Conservation (phyloP, 2,329 filamentous ascomycete species). For the Leptosphaerulina australis region DNA sequence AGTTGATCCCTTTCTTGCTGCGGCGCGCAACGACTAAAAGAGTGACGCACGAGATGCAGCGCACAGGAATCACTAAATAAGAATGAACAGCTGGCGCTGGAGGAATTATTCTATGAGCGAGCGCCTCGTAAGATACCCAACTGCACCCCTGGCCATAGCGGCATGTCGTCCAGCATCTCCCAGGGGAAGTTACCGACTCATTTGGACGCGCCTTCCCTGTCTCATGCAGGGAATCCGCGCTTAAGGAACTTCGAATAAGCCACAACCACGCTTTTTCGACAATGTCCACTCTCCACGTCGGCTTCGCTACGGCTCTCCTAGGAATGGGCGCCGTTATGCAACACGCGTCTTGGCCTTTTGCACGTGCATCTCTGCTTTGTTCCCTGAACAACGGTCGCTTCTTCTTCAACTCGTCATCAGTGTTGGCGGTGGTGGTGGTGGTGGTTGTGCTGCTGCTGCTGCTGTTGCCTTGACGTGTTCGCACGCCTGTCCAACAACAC, state of each 20-base stretch:
- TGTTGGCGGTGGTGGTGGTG: no score
- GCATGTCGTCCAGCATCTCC: constrained; percentile 5
- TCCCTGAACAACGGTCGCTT: constrained; percentile 6
- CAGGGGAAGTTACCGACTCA: constrained; percentile 15
- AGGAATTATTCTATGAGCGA: constrained; percentile 8
- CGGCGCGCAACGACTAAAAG: constrained; percentile 7
- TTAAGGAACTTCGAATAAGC: constrained; percentile 8
- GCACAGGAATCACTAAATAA: background rate
- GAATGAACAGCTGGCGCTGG: constrained; percentile 5
- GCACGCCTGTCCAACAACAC: background rate
- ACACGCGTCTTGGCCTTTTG: constrained; percentile 3
- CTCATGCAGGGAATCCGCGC: constrained; percentile 15
- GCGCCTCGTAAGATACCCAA: constrained; percentile 10
- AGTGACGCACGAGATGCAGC: constrained; percentile 9
- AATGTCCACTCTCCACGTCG: constrained; percentile 6
- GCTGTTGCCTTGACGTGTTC: background rate
- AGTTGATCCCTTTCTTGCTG: background rate
- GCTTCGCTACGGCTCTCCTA: constrained; percentile 3
- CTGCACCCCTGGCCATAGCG: constrained; percentile 15
- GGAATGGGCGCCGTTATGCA: constrained; percentile 10
- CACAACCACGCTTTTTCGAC: constrained; percentile 10
- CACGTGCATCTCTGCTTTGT: constrained; percentile 7
- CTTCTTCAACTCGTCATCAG: constrained; percentile 2
- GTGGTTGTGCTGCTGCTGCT: no score
- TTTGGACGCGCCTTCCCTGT: constrained; percentile 18